These are phyloP conservation scores for Pichia gijzeniarum DNA, from an alignment of 805 yeast species.

Conservation along the genomic window DNA sequence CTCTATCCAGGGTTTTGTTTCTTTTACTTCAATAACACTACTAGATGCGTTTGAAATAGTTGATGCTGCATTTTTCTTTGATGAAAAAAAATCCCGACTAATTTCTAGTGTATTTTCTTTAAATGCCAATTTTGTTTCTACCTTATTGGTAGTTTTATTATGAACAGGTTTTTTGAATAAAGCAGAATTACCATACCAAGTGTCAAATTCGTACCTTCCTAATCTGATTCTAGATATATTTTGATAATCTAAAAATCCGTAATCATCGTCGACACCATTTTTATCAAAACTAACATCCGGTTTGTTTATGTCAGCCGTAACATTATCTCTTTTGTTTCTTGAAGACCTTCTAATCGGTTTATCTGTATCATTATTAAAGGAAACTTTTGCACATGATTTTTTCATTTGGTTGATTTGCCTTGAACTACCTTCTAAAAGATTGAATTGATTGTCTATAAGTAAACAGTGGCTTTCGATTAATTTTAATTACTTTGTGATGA, in stretches of 20 bases:
- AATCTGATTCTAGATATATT: constrained; percentile 62
- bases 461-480: too few species aligned
- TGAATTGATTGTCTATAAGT: too few species aligned
- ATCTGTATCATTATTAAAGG: too few species aligned
- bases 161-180: constrained; percentile 43
- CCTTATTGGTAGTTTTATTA: constrained; percentile 25
- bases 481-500: too few species aligned
- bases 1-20: constrained; percentile 46
- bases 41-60: constrained; percentile 40
- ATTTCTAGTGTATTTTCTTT: constrained; percentile 17
- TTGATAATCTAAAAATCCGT: constrained; percentile 55
- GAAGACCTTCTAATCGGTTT: background rate
- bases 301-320: background rate
- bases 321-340: background rate
- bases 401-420: too few species aligned
- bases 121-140: constrained; percentile 13
- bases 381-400: too few species aligned
- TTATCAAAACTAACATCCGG: background rate
- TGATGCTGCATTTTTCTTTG: constrained; percentile 42
- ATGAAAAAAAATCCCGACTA: constrained; percentile 17
- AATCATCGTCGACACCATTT: constrained; percentile 35
- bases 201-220: constrained; percentile 61
- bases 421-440: too few species aligned
- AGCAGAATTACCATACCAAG: constrained; percentile 88
- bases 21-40: background rate